phyloP scores from a whole-genome alignment of 495 filamentous ascomycete genomes.

The Cryomyces minteri region DNA sequence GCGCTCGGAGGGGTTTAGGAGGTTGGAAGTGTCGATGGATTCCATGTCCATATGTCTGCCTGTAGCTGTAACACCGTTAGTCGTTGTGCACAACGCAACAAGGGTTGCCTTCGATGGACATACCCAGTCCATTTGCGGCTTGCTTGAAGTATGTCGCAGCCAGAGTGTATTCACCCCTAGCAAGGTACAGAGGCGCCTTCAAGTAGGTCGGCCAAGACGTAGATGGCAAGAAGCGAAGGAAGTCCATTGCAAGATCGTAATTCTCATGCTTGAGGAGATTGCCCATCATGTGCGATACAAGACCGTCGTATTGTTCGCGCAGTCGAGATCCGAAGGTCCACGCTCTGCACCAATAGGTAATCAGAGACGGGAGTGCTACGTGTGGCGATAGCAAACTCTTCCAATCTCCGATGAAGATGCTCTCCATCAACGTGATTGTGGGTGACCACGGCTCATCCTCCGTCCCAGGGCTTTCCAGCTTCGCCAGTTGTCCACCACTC shows the following conservation, averaged over 20 bases:
- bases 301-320: conserved; percentile 16
- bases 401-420: conserved; percentile 16
- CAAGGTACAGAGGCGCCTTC: conserved; percentile 62
- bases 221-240: conserved; percentile 45
- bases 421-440: conserved; percentile 10
- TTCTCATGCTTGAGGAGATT: conserved; percentile 28
- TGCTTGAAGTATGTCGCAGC: conserved; percentile 67
- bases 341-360: conserved; percentile 18
- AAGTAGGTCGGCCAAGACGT: conserved; percentile 69
- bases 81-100: conserved; percentile 1
- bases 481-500: neutral
- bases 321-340: conserved; percentile 11
- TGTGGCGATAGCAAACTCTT: neutral
- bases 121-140: conserved; percentile 67
- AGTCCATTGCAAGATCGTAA: conserved; percentile 28
- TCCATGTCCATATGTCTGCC: conserved; percentile 15
- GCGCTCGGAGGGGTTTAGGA: conserved; percentile 54
- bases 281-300: conserved; percentile 32
- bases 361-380: conserved; percentile 3
- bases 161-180: conserved; percentile 46
- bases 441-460: neutral
- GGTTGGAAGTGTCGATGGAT: conserved; percentile 30
- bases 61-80: conserved; percentile 22
- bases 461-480: neutral
- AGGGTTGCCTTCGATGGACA: conserved; percentile 15